A percentile compares a stretch with the other conserved stretches of the same genome.
phyloP scores from a whole-genome alignment of 768 basidiomycete species.

The Trametes elegans region DNA sequence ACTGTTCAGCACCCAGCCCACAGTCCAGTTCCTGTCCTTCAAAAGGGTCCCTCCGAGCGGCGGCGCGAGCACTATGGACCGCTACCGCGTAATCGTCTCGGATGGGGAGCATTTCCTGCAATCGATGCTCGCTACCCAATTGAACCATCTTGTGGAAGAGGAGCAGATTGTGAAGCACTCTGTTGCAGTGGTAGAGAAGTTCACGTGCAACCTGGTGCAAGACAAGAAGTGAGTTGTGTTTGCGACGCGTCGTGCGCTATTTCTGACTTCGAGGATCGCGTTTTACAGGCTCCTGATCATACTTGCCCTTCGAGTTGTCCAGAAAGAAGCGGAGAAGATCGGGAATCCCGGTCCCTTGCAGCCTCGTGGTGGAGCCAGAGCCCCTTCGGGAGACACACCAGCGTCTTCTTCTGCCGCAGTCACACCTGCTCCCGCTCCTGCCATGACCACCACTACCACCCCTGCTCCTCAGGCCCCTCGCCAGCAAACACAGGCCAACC shows the following conservation, averaged over 20 bases:
- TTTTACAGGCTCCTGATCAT: constrained; percentile 73
- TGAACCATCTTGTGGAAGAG: constrained; percentile 71
- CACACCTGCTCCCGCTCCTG: constrained; percentile 32
- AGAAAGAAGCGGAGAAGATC: constrained; percentile 62
- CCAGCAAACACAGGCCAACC: constrained; percentile 6
- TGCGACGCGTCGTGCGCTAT: not conserved
- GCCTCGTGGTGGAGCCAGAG: constrained; percentile 33
- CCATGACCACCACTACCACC: constrained; percentile 27
- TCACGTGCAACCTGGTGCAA: constrained; percentile 82
- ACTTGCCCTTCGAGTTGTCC: constrained; percentile 60
- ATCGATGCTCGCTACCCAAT: constrained; percentile 92
- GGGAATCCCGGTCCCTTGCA: constrained; percentile 50
- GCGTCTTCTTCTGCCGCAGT: constrained; percentile 26
- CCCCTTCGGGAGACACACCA: constrained; percentile 9
- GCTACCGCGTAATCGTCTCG: constrained; percentile 82
- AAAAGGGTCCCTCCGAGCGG: constrained; percentile 61
- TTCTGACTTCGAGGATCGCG: constrained; percentile 1
- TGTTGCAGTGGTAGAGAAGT: constrained; percentile 67
- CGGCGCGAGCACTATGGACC: constrained; percentile 41
- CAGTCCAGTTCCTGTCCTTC: constrained; percentile 79
- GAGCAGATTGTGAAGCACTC: constrained; percentile 62
- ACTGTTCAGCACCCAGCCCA: constrained; percentile 37
- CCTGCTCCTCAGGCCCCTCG: constrained; percentile 7
- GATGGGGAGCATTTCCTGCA: constrained; percentile 87
- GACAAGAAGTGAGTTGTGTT: constrained; percentile 65